A percentile compares a stretch with the other conserved stretches of the same genome.
Conservation (phyloP, 345 rosid genomes). For the Jatropha curcas region DNA sequence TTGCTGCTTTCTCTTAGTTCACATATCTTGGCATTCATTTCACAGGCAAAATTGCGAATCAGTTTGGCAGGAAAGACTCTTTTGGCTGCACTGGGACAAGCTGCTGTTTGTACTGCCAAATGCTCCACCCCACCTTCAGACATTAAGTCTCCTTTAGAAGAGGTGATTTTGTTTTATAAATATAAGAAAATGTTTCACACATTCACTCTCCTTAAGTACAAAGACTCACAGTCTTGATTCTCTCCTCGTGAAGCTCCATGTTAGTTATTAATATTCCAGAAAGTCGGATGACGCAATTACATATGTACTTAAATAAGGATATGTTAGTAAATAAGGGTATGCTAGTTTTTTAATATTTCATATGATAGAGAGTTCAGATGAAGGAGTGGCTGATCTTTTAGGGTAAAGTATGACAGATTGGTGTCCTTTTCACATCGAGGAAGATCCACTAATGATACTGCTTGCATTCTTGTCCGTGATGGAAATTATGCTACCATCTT, state of each 20-base stretch:
- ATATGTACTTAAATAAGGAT: neutral
- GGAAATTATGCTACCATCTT: neutral
- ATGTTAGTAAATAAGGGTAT: no score
- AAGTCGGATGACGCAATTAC: neutral
- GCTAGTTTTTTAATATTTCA: no score
- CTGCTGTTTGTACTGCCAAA: slow-evolving; percentile 72
- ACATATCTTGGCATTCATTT: slow-evolving; percentile 16
- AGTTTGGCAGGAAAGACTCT: slow-evolving; percentile 85
- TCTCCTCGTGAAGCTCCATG: neutral
- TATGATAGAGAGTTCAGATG: neutral
- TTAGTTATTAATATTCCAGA: neutral
- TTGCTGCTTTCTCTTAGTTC: slow-evolving; percentile 8
- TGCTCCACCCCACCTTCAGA: slow-evolving; percentile 66
- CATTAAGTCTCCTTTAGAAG: slow-evolving; percentile 78
- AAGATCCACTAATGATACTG: neutral
- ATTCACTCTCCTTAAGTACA: neutral
- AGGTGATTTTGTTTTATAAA: slow-evolving; percentile 45
- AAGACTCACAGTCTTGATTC: neutral
- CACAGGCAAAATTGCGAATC: slow-evolving; percentile 75
- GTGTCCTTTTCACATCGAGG: neutral
- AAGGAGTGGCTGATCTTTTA: neutral
- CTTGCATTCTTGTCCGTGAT: neutral
- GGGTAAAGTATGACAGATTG: neutral
- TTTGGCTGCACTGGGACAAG: slow-evolving; percentile 91
- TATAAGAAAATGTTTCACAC: neutral